Conservation (phyloP, 2,329 filamentous ascomycete genomes). For the Aureobasidium pullulans region DNA sequence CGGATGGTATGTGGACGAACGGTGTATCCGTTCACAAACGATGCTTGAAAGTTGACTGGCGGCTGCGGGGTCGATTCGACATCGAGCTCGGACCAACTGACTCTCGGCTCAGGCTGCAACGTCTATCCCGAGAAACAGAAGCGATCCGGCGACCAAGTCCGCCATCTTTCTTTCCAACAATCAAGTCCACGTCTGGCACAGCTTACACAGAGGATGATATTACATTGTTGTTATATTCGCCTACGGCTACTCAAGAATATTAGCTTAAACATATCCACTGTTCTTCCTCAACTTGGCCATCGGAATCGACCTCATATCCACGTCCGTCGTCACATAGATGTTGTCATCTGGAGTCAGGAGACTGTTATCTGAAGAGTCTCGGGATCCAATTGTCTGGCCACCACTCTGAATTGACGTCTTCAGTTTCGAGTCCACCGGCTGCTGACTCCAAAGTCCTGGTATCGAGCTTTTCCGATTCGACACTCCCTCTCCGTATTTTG, state of each 20-base stretch:
- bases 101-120: neutral
- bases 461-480: slow-evolving; percentile 3
- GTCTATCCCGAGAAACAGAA: neutral
- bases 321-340: slow-evolving; percentile 10
- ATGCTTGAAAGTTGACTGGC: neutral
- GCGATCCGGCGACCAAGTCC: neutral
- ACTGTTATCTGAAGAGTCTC: neutral
- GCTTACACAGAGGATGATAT: too few species aligned
- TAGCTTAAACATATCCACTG: neutral
- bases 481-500: neutral
- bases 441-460: neutral
- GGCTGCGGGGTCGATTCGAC: neutral
- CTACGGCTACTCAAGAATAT: neutral
- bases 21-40: neutral
- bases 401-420: slow-evolving; percentile 3
- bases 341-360: neutral
- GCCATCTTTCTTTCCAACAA: neutral
- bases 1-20: neutral
- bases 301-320: neutral
- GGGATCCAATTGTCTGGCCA: neutral
- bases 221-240: too few species aligned
- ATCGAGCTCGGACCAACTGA: neutral
- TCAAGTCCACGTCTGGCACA: too few species aligned
- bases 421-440: neutral
- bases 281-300: neutral